Conservation (phyloP, 805 yeast genomes). For the Groenewaldozyma salmanticensis region DNA sequence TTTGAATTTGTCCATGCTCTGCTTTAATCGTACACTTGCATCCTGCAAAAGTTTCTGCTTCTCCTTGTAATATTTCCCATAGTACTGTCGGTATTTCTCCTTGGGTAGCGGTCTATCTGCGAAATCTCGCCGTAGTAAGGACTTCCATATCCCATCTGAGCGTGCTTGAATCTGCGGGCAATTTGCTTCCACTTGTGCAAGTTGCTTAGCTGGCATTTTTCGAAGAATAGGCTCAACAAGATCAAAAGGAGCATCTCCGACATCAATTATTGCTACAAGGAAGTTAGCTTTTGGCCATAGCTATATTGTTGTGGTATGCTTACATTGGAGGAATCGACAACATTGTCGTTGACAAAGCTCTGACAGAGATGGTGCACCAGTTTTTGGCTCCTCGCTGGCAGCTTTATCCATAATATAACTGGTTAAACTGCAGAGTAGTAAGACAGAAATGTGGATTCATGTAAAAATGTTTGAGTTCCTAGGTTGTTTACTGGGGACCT, state of each 20-base stretch:
- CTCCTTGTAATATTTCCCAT: conserved; percentile 25
- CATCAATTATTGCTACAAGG: conserved; percentile 24
- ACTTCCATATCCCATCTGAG: conserved; percentile 28
- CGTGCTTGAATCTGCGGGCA: conserved; percentile 24
- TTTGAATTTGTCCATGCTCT: conserved; percentile 21
- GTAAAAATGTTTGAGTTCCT: no score
- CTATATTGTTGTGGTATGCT: conserved; percentile 2
- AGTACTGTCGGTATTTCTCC: conserved; percentile 20
- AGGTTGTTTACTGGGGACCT: no score
- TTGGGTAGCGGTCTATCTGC: conserved; percentile 24
- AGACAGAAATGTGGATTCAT: no score
- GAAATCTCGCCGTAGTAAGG: conserved; percentile 24
- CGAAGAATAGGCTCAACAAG: conserved; percentile 29
- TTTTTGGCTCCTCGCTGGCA: background rate
- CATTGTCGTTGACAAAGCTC: conserved; percentile 18
- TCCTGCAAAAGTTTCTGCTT: conserved; percentile 38
- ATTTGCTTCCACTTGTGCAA: conserved; percentile 23
- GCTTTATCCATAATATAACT: no score
- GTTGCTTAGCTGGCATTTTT: conserved; percentile 25
- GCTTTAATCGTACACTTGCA: conserved; percentile 31
- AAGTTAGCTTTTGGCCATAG: background rate
- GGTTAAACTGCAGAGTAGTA: no score
- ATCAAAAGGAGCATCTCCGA: conserved; percentile 31
- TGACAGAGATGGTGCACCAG: conserved; percentile 8
- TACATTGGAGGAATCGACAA: conserved; percentile 17